Evolutionary conservation across 148 eudicot species (phyloP).

Genomic region (Amaranthus cruentus): DNA sequence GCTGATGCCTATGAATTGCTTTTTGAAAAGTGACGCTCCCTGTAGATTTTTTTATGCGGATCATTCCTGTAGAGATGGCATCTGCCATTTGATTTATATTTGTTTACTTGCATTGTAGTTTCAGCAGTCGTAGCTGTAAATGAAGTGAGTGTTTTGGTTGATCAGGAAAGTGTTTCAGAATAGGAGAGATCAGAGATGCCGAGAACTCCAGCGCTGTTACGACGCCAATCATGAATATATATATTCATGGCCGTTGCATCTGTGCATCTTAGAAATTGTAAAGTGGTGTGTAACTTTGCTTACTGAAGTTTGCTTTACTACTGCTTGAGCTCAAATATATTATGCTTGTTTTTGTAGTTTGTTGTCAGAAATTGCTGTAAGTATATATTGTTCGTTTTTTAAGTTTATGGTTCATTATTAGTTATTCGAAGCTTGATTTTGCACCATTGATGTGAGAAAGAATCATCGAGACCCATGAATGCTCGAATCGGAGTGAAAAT

Average conservation of each 20-base stretch:
- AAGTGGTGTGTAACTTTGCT: constrained; percentile 12
- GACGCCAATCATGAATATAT: not conserved
- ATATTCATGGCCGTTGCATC: constrained; percentile 4
- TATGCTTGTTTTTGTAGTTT: too few species aligned
- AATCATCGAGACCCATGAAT: too few species aligned
- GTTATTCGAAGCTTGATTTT: too few species aligned
- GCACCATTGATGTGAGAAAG: too few species aligned
- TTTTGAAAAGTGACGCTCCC: not conserved
- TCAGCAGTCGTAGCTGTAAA: not conserved
- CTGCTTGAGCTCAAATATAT: too few species aligned
- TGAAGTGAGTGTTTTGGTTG: constrained; percentile 10
- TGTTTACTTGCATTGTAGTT: not conserved
- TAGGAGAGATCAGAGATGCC: constrained; percentile 9
- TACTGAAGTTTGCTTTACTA: too few species aligned
- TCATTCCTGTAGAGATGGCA: constrained; percentile 1
- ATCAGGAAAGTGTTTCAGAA: constrained; percentile 17
- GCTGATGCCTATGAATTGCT: constrained; percentile 7
- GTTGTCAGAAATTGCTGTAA: too few species aligned
- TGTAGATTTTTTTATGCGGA: not conserved
- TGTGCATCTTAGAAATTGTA: constrained; percentile 20
- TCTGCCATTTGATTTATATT: not conserved
- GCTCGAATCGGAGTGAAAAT: too few species aligned
- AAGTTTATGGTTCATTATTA: too few species aligned
- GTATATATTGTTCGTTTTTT: too few species aligned
- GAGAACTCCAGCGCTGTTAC: constrained; percentile 10